phyloP scores from a whole-genome alignment of 345 rosid species.

The Citrus hindsii region DNA sequence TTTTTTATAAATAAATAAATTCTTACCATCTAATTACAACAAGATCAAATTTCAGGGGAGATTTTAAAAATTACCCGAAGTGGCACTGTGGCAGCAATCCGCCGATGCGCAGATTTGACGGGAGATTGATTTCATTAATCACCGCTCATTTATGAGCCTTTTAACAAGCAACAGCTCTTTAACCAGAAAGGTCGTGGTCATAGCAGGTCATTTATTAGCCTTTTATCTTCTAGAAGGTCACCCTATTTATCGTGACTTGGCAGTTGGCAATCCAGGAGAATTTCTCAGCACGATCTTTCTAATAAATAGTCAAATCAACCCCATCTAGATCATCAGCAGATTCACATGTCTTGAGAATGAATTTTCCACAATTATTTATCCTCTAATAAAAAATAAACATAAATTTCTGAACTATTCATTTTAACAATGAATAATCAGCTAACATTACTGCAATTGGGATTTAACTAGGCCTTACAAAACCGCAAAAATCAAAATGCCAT shows the following conservation, averaged over 20 bases:
- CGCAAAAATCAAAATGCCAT: background rate
- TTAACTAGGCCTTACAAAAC: background rate
- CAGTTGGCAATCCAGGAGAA: background rate
- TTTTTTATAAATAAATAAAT: too few relatives aligned
- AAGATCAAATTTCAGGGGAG: too few relatives aligned
- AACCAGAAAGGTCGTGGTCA: background rate
- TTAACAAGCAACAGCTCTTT: background rate
- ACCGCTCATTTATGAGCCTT: background rate
- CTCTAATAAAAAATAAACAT: background rate
- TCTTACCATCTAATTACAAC: too few relatives aligned
- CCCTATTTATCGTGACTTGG: background rate
- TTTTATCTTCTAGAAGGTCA: background rate
- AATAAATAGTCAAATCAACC: background rate
- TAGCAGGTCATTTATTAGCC: background rate
- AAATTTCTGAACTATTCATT: background rate
- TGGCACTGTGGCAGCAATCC: background rate
- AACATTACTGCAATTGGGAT: background rate
- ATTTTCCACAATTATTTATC: background rate
- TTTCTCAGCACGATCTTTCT: background rate
- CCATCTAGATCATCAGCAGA: background rate
- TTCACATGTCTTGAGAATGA: background rate
- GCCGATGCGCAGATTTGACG: background rate
- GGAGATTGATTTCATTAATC: background rate
- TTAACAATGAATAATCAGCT: background rate
- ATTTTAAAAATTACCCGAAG: too few relatives aligned